Conservation (phyloP, 1,284 basidiomycete species). For the Puccinia hordei region DNA sequence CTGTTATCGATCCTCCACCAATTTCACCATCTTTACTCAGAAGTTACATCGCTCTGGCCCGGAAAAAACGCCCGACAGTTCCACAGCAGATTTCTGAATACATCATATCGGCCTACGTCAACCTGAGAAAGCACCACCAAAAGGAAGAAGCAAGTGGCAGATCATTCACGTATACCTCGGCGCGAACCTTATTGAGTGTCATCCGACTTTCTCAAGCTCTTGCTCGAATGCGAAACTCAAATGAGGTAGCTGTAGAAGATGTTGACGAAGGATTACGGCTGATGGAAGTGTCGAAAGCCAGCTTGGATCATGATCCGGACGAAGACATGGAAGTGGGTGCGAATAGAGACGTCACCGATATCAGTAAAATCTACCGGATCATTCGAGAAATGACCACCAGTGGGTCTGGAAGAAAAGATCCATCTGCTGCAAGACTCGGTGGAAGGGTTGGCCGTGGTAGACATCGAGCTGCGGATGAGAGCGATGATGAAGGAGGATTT, state of each 20-base stretch:
- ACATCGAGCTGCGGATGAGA: slow-evolving; percentile 60
- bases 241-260: slow-evolving; percentile 77
- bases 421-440: slow-evolving; percentile 61
- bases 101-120: slow-evolving; percentile 92
- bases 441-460: slow-evolving; percentile 60
- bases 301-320: slow-evolving; percentile 63
- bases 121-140: slow-evolving; percentile 86
- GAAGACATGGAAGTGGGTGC: slow-evolving; percentile 70
- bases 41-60: slow-evolving; percentile 94
- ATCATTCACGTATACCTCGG: slow-evolving; percentile 91
- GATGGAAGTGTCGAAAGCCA: slow-evolving; percentile 94
- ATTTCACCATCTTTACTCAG: slow-evolving; percentile 85
- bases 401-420: slow-evolving; percentile 60
- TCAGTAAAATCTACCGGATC: slow-evolving; percentile 81
- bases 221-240: slow-evolving; percentile 82
- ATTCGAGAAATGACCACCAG: slow-evolving; percentile 76
- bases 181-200: slow-evolving; percentile 90
- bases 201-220: slow-evolving; percentile 92
- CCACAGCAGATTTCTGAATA: slow-evolving; percentile 84
- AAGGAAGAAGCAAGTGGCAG: slow-evolving; percentile 87
- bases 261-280: slow-evolving; percentile 95
- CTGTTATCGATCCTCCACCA: slow-evolving; percentile 69
- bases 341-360: slow-evolving; percentile 69
- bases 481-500: slow-evolving; percentile 62
- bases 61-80: slow-evolving; percentile 82